These are phyloP conservation scores for Trifolium subterraneum DNA, from an alignment of 306 rosid species.

Conservation along the genomic window DNA sequence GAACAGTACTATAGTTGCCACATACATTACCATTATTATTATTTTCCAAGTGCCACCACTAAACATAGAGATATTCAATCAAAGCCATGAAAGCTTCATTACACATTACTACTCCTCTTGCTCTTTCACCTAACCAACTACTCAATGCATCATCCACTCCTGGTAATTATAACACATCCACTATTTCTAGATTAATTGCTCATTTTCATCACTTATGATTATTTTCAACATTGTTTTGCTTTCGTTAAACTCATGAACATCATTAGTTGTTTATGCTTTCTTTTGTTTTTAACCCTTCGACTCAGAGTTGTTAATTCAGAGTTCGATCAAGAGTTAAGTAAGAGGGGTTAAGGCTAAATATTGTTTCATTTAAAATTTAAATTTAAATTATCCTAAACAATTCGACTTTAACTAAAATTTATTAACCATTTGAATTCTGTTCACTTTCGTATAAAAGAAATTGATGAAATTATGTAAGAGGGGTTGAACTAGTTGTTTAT, in stretches of 20 bases:
- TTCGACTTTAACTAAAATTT: too few relatives aligned
- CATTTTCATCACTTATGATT: not conserved
- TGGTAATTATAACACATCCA: not conserved
- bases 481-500: not conserved
- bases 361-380: too few relatives aligned
- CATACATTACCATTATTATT: not conserved
- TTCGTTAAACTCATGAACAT: not conserved
- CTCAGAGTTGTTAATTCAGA: too few relatives aligned
- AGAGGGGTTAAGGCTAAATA: not conserved
- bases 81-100: constrained; percentile 72
- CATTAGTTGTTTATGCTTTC: not conserved
- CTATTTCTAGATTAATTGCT: too few relatives aligned
- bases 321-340: too few relatives aligned
- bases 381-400: too few relatives aligned
- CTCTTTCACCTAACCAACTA: constrained; percentile 67
- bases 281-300: not conserved
- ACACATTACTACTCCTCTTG: constrained; percentile 52
- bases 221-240: not conserved
- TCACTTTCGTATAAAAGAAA: too few relatives aligned
- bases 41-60: constrained; percentile 32
- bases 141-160: constrained; percentile 53
- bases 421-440: too few relatives aligned
- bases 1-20: not conserved
- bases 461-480: not conserved
- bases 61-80: constrained; percentile 28